phyloP scores from a whole-genome alignment of 2,329 filamentous ascomycete genomes.

The Cercospora sesami region DNA sequence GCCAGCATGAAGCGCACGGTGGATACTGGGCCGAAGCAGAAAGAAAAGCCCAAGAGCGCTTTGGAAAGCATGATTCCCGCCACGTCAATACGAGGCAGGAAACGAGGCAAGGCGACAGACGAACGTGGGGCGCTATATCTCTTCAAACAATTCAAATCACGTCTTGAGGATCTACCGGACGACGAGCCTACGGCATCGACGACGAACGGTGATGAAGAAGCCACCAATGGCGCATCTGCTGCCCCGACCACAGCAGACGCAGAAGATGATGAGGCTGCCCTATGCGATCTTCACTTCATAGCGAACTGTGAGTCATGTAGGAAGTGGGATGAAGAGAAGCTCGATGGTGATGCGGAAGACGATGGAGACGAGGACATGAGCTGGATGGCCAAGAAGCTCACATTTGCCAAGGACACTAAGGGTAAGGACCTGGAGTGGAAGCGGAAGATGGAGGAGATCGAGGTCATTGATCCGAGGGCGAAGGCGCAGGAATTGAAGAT shows the following conservation, averaged over 20 bases:
- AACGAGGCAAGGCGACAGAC: slow-evolving; percentile 58
- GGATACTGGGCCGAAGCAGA: slow-evolving; percentile 40
- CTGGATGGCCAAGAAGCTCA: slow-evolving; percentile 85
- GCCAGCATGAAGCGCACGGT: slow-evolving; percentile 72
- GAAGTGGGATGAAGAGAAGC: slow-evolving; percentile 72
- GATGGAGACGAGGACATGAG: slow-evolving; percentile 56
- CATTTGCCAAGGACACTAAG: slow-evolving; percentile 82
- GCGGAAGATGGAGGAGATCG: slow-evolving; percentile 79
- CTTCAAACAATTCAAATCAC: slow-evolving; percentile 76
- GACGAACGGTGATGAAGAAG: background rate
- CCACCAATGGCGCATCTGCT: slow-evolving; percentile 16
- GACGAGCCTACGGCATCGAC: slow-evolving; percentile 8
- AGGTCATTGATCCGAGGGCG: slow-evolving; percentile 73
- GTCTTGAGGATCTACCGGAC: slow-evolving; percentile 57
- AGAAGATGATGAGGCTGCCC: slow-evolving; percentile 66
- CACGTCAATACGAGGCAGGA: slow-evolving; percentile 69
- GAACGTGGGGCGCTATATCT: slow-evolving; percentile 64
- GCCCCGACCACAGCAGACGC: slow-evolving; percentile 32
- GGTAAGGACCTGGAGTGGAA: slow-evolving; percentile 91
- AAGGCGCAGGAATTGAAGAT: slow-evolving; percentile 35
- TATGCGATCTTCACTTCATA: slow-evolving; percentile 95
- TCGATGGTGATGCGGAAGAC: slow-evolving; percentile 56
- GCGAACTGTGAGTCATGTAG: slow-evolving; percentile 90
- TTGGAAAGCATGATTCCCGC: slow-evolving; percentile 73
- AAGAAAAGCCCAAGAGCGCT: slow-evolving; percentile 64